Evolutionary conservation across 495 filamentous ascomycete genomes (phyloP).

Genomic region (Neurospora sp.): DNA sequence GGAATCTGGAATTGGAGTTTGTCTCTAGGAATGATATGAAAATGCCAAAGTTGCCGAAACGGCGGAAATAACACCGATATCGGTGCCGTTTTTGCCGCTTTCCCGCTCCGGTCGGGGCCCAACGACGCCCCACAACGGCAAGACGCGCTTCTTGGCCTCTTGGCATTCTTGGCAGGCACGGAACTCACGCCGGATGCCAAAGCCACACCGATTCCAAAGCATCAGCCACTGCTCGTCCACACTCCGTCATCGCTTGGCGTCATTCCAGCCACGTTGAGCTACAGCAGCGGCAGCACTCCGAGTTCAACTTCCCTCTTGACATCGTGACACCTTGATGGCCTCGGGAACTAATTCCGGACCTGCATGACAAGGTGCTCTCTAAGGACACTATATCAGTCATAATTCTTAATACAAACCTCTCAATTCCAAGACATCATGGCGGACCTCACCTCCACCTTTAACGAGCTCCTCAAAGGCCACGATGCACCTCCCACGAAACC

Average conservation of each 20-base stretch:
- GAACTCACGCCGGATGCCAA: neutral
- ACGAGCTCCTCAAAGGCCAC: constrained; percentile 52
- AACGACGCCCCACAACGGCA: neutral
- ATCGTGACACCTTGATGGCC: neutral
- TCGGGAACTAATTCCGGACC: neutral
- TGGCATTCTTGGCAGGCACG: neutral
- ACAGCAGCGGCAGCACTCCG: neutral
- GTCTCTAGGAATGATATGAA: neutral
- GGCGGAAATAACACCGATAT: neutral
- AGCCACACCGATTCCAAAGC: neutral
- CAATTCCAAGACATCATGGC: constrained; percentile 37
- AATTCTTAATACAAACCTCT: neutral
- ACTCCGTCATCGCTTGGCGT: neutral
- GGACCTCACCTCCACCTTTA: constrained; percentile 63
- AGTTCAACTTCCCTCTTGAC: neutral
- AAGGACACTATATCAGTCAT: neutral
- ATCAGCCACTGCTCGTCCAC: neutral
- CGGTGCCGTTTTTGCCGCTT: neutral
- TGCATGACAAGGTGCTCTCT: neutral
- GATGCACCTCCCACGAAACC: constrained; percentile 32
- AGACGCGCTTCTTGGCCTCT: neutral
- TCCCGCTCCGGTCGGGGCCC: neutral
- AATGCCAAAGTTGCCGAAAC: neutral
- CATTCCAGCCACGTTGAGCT: neutral
- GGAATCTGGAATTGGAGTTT: neutral